Conservation (phyloP, 2,329 filamentous ascomycete genomes). For the Paecilomyces formosus region DNA sequence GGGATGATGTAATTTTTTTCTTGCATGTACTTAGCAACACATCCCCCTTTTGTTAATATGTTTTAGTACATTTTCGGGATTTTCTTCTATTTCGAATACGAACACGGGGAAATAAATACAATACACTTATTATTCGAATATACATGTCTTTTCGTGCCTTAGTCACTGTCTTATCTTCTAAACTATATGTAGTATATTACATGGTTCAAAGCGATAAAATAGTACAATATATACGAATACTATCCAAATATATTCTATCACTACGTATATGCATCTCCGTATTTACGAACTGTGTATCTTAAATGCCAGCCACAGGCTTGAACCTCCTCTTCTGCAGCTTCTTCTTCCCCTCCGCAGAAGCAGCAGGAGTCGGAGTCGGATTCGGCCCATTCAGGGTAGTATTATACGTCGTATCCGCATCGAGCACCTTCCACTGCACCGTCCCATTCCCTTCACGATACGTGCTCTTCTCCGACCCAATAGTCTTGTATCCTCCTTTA, state of each 20-base stretch:
- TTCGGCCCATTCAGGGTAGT: conserved; percentile 36
- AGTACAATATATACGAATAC: too few relatives aligned
- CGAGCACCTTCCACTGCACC: conserved; percentile 37
- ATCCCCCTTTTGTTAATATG: background rate
- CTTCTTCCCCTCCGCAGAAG: background rate
- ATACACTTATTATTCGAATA: background rate
- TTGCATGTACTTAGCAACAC: background rate
- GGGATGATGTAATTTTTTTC: background rate
- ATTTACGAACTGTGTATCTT: background rate
- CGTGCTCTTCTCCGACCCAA: background rate
- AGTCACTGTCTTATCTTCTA: background rate
- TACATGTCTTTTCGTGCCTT: background rate
- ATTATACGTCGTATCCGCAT: conserved; percentile 42
- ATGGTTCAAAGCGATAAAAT: too few relatives aligned
- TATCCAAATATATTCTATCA: too few relatives aligned
- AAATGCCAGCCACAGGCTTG: background rate
- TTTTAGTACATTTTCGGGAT: background rate
- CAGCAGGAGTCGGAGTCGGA: conserved; percentile 5
- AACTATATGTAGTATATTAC: background rate
- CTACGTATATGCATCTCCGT: background rate
- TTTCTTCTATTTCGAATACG: background rate
- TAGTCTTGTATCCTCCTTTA: background rate
- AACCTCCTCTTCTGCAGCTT: background rate
- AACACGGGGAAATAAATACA: background rate
- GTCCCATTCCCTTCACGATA: conserved; percentile 19